Evolutionary conservation across 768 basidiomycete genomes (phyloP).

Genomic region (Mycena vulgaris): DNA sequence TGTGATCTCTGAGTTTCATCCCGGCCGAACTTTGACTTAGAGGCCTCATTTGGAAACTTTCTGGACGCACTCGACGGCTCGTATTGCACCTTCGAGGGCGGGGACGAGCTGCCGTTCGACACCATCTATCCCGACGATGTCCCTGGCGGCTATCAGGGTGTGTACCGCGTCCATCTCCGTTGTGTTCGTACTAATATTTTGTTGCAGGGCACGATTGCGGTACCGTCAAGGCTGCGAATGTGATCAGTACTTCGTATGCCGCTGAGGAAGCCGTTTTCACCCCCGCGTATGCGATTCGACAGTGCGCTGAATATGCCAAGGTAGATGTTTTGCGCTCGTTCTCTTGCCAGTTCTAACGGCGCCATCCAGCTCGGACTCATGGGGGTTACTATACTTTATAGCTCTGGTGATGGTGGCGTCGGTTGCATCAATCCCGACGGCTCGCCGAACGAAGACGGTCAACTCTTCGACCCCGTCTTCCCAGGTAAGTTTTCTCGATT

Average conservation of each 20-base stretch:
- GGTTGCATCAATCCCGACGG: conserved; percentile 61
- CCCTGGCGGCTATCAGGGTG: conserved; percentile 4
- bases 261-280: neutral
- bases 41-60: conserved; percentile 1
- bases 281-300: neutral
- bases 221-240: neutral
- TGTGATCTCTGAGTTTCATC: neutral
- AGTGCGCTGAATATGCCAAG: conserved; percentile 49
- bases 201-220: conserved; percentile 1
- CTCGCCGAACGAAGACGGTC: conserved; percentile 46
- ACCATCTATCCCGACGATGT: neutral
- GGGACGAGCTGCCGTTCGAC: conserved; percentile 13
- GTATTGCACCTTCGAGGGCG: conserved; percentile 20
- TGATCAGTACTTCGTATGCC: neutral
- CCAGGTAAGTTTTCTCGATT: too few relatives aligned
- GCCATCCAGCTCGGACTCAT: conserved; percentile 69
- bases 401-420: conserved; percentile 52
- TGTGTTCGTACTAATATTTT: neutral
- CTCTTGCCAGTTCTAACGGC: neutral
- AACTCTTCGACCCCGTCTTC: conserved; percentile 60
- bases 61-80: conserved; percentile 27
- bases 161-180: neutral
- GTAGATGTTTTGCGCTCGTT: neutral
- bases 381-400: conserved; percentile 63
- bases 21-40: neutral